Evolutionary conservation across 2,329 filamentous ascomycete species (phyloP), one percentile per base, ranked within the genome.

Genomic region (Microsporum canis): DNA sequence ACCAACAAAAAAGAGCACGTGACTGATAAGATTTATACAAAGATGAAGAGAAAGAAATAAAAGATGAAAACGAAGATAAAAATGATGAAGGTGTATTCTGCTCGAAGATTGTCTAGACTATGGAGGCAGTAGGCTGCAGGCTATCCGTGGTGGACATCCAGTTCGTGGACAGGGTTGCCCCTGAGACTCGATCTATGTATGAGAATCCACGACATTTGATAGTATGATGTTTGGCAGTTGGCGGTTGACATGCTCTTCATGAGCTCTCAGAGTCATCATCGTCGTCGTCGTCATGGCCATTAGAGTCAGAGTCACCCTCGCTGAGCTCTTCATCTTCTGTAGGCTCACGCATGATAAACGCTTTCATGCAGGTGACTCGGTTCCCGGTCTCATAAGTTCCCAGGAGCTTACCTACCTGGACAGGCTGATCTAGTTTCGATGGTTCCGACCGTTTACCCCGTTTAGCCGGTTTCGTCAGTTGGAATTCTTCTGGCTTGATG

Each of bases 341-440:
- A 3, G 75, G 78, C 67, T 85, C 82, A 72, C 88, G 82, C 89
- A 97, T 95, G 65, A 89, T 78, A 76, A 95, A 97, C 27, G 87
- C 87, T 67, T 84, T 85, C 68, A 97, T 71, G 71, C 94, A 97
- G 41, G 91, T 97, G 66, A 97, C 91, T 61, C 94, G 81, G 71
- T 92, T 91, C 53, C 87, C 85, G 27, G 91, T 96, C 73, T 91
- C 87, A 69, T 94, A 94, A 36, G 82, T 85, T 14, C 86, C 90
- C 51, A 96, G 71, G 60, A 95, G 71, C 65, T 76, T 80, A 34
- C 89, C 91, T 27, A 88, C 73, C 64, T 84, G 43, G 5, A 27
- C 23, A 47, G 43, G 17, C 43, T 47, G 43, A 12, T 3, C 43
- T 2, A 7, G 23, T 8, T 27, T 29, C 6, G 43, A 47, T 38